Evolutionary conservation across 2,329 filamentous ascomycete genomes (phyloP).

Genomic region (Fragosphaeria purpurea): DNA sequence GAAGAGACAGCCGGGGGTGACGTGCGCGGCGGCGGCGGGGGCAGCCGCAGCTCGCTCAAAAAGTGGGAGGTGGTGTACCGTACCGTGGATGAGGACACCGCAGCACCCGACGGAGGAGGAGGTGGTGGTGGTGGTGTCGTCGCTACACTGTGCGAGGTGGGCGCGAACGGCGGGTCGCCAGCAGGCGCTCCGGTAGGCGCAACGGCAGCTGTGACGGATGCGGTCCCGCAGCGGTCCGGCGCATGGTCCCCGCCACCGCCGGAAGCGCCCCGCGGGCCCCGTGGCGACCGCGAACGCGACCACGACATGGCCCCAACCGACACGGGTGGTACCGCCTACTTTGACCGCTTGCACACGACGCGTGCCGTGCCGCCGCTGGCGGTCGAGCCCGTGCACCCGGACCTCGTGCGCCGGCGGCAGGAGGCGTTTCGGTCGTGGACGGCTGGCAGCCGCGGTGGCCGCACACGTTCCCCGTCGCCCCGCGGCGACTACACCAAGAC

Average conservation of each 20-base stretch:
- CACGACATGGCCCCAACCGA: not conserved
- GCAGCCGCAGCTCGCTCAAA: constrained; percentile 23
- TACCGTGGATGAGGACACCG: constrained; percentile 25
- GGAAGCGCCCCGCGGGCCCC: constrained; percentile 21
- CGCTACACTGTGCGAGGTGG: too few species aligned
- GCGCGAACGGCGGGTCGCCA: not conserved
- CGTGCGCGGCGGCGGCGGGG: constrained; percentile 18
- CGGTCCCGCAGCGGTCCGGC: not conserved
- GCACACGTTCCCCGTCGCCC: not conserved
- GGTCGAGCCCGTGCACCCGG: constrained; percentile 50
- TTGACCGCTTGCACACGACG: constrained; percentile 21
- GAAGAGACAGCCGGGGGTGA: constrained; percentile 41
- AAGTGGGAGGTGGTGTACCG: constrained; percentile 69
- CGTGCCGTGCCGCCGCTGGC: constrained; percentile 30
- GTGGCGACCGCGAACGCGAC: not conserved
- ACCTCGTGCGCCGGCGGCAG: constrained; percentile 55
- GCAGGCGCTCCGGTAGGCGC: not conserved
- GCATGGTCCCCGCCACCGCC: not conserved
- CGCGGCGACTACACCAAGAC: constrained; percentile 29
- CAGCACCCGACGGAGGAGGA: not conserved
- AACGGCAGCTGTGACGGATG: not conserved
- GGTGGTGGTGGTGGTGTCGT: too few species aligned
- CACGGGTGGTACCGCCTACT: not conserved
- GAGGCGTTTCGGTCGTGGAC: constrained; percentile 36
- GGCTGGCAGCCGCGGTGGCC: not conserved